phyloP scores from a whole-genome alignment of 805 yeast genomes.

The Kluyveromyces lactis region DNA sequence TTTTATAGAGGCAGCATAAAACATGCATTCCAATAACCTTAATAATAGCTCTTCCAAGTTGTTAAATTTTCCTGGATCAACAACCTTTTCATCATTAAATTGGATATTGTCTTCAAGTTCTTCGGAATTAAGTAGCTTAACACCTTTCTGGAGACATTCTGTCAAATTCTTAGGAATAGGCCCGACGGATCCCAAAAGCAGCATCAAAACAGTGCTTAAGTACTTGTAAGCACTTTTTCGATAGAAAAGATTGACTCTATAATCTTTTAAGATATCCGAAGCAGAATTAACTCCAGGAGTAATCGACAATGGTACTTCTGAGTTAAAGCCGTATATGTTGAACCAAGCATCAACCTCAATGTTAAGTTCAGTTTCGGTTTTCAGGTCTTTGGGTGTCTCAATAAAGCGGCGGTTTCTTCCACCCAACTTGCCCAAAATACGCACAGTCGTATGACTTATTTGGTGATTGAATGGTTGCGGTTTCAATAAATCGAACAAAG shows the following conservation, averaged over 20 bases:
- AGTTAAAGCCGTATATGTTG: slow-evolving; percentile 58
- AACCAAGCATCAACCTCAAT: slow-evolving; percentile 66
- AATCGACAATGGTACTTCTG: slow-evolving; percentile 60
- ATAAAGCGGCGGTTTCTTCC: slow-evolving; percentile 89
- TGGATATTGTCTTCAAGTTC: slow-evolving; percentile 29
- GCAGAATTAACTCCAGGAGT: slow-evolving; percentile 83
- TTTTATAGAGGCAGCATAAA: slow-evolving; percentile 67
- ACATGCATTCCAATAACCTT: slow-evolving; percentile 59
- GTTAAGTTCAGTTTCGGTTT: slow-evolving; percentile 43
- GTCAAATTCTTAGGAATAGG: slow-evolving; percentile 35
- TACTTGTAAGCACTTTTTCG: slow-evolving; percentile 72
- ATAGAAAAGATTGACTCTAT: slow-evolving; percentile 48
- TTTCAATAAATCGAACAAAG: slow-evolving; percentile 80
- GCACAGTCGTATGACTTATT: slow-evolving; percentile 87
- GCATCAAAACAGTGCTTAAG: slow-evolving; percentile 52
- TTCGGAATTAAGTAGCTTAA: slow-evolving; percentile 28
- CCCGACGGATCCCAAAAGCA: slow-evolving; percentile 45
- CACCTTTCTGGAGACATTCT: slow-evolving; percentile 41
- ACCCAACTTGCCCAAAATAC: slow-evolving; percentile 91
- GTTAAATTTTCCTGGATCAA: slow-evolving; percentile 41
- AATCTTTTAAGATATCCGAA: slow-evolving; percentile 62
- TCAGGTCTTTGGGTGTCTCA: slow-evolving; percentile 62
- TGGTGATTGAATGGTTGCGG: slow-evolving; percentile 94
- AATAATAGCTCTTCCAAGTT: slow-evolving; percentile 60
- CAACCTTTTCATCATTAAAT: slow-evolving; percentile 32